Conservation (phyloP, 1,284 basidiomycete genomes). For the Pyrrhoderma noxium region DNA sequence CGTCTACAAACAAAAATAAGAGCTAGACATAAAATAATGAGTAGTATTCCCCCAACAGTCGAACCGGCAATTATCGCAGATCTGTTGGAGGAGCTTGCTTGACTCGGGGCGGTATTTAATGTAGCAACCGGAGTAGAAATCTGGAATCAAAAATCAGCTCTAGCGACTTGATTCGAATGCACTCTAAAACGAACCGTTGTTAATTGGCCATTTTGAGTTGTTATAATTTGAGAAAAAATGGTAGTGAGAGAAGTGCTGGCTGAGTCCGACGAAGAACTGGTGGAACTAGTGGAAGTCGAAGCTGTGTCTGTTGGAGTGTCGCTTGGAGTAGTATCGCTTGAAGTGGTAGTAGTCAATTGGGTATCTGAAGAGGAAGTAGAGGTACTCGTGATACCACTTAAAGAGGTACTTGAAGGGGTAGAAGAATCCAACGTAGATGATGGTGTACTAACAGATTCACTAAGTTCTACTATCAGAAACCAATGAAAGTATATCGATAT, state of each 20-base stretch:
- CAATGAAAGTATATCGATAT: no score
- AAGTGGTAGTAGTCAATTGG: not conserved
- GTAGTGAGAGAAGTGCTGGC: constrained; percentile 12
- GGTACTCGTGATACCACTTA: no score
- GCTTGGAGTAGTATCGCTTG: not conserved
- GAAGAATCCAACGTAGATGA: no score
- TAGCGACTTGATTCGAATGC: not conserved
- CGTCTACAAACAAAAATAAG: constrained; percentile 36
- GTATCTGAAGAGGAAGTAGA: not conserved
- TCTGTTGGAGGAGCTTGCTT: constrained; percentile 21
- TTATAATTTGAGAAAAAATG: constrained; percentile 10
- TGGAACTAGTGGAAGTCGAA: not conserved
- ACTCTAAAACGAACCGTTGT: constrained; percentile 14
- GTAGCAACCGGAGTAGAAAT: constrained; percentile 26
- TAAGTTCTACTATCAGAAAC: no score
- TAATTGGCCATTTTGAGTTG: constrained; percentile 7
- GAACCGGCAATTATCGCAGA: constrained; percentile 41
- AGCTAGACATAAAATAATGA: constrained; percentile 32
- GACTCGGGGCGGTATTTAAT: constrained; percentile 9
- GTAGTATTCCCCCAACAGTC: constrained; percentile 35
- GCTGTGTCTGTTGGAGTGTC: not conserved
- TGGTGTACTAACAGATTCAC: no score
- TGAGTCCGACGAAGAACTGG: not conserved
- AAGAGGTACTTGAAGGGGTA: no score
- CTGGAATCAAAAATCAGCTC: constrained; percentile 16